Evolutionary conservation across 345 rosid genomes (phyloP).

Genomic region (Firmiana major): DNA sequence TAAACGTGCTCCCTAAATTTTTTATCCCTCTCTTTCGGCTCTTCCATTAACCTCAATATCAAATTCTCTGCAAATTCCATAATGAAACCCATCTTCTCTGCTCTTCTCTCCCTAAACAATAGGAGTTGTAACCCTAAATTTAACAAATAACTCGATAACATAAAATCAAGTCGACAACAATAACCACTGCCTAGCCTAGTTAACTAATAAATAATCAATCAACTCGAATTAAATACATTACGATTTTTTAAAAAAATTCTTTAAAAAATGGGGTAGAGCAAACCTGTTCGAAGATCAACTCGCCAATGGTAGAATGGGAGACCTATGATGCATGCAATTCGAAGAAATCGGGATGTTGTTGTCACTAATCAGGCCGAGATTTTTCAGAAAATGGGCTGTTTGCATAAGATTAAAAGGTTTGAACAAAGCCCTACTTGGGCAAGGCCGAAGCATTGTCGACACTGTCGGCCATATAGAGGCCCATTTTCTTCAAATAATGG

Average conservation of each 20-base stretch:
- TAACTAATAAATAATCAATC: too few relatives aligned
- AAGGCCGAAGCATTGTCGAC: too few relatives aligned
- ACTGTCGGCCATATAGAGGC: too few relatives aligned
- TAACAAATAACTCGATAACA: neutral
- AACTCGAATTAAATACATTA: too few relatives aligned
- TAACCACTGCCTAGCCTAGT: too few relatives aligned
- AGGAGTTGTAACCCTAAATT: neutral
- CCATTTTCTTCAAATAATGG: too few relatives aligned
- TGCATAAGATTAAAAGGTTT: too few relatives aligned
- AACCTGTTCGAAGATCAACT: neutral
- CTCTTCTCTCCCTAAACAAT: neutral
- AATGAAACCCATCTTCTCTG: constrained; percentile 61
- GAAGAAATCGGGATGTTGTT: too few relatives aligned
- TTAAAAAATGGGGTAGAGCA: neutral
- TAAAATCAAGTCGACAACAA: neutral
- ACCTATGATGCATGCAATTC: neutral
- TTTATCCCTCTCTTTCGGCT: constrained; percentile 86
- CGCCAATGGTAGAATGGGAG: neutral
- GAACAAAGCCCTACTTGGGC: too few relatives aligned
- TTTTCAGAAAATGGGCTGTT: too few relatives aligned
- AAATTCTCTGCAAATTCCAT: constrained; percentile 96
- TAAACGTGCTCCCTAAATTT: constrained; percentile 79
- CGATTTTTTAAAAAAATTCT: too few relatives aligned
- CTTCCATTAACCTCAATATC: constrained; percentile 87
- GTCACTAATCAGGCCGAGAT: too few relatives aligned